Evolutionary conservation across 2,329 filamentous ascomycete genomes (phyloP).

Genomic region (Curvularia verruculosa): DNA sequence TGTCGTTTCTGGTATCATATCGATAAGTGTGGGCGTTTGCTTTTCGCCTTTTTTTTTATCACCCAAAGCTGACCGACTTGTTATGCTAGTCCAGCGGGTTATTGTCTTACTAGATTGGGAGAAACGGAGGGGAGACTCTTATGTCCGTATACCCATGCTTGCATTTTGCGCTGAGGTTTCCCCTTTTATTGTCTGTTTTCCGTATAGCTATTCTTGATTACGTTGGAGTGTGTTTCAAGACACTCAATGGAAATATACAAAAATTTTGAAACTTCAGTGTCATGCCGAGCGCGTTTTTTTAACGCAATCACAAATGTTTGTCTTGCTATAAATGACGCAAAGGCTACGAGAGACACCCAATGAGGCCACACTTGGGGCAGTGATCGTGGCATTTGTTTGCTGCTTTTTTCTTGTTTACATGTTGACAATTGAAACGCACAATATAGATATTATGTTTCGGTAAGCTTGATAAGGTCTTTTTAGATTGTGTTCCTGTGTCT

Average conservation of each 20-base stretch:
- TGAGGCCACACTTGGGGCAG: background rate
- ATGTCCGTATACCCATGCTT: slow-evolving; percentile 45
- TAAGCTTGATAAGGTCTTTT: background rate
- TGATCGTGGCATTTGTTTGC: background rate
- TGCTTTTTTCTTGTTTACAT: background rate
- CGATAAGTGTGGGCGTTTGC: background rate
- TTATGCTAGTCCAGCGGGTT: slow-evolving; percentile 5
- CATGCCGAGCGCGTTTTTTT: background rate
- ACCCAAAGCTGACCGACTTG: background rate
- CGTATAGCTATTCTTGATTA: slow-evolving; percentile 1
- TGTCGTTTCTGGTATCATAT: background rate
- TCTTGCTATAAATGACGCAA: background rate
- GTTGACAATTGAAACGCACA: background rate
- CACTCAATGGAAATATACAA: background rate
- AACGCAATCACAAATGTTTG: background rate
- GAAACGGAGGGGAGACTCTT: slow-evolving; percentile 26
- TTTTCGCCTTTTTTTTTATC: slow-evolving; percentile 2
- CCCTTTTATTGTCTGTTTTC: slow-evolving; percentile 6
- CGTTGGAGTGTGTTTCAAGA: background rate
- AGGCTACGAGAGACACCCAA: background rate
- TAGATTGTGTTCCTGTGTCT: background rate
- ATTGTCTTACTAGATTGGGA: slow-evolving; percentile 23
- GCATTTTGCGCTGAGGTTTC: slow-evolving; percentile 23
- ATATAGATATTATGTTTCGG: background rate
- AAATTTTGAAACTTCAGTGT: background rate